A percentile compares a stretch with the other conserved stretches of the same genome.
phyloP scores from a whole-genome alignment of 441 rosid species.

The Breynia disticha region DNA sequence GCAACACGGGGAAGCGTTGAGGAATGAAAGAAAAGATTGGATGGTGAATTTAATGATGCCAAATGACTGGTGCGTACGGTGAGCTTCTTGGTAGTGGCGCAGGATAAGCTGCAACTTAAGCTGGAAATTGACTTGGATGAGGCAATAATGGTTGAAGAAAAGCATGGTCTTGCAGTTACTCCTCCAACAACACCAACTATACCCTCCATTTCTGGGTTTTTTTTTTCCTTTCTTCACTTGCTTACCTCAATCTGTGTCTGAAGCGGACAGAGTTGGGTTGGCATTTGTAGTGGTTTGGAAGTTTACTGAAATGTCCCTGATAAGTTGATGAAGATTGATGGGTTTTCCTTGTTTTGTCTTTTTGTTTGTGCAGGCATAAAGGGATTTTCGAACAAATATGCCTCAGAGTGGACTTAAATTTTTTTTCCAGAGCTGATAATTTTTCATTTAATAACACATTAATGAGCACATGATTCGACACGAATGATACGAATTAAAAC shows the following conservation, averaged over 20 bases:
- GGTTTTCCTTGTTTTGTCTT: no score
- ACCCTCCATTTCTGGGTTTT: neutral
- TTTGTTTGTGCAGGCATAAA: no score
- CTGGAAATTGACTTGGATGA: conserved; percentile 12
- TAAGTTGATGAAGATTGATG: no score
- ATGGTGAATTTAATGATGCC: conserved; percentile 40
- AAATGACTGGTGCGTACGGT: conserved; percentile 21
- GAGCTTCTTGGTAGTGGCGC: conserved; percentile 16
- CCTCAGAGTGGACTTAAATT: no score
- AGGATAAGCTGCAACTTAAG: conserved; percentile 6
- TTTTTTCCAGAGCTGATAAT: no score
- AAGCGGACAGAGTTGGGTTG: neutral
- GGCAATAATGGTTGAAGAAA: conserved; percentile 16
- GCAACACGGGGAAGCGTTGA: no score
- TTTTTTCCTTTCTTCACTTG: neutral
- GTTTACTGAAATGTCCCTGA: no score
- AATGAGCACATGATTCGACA: no score
- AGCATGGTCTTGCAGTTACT: conserved; percentile 11
- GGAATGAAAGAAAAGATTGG: conserved; percentile 37
- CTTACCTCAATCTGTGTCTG: conserved; percentile 1
- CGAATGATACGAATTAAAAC: no score
- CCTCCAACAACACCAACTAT: conserved; percentile 28
- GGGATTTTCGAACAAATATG: no score
- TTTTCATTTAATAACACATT: no score
- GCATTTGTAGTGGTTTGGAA: no score